A percentile compares a stretch with the other conserved stretches of the same genome.
These are phyloP conservation scores for Musa schizocarpa DNA, from an alignment of 176 grass and related monocot species.

Conservation along the genomic window DNA sequence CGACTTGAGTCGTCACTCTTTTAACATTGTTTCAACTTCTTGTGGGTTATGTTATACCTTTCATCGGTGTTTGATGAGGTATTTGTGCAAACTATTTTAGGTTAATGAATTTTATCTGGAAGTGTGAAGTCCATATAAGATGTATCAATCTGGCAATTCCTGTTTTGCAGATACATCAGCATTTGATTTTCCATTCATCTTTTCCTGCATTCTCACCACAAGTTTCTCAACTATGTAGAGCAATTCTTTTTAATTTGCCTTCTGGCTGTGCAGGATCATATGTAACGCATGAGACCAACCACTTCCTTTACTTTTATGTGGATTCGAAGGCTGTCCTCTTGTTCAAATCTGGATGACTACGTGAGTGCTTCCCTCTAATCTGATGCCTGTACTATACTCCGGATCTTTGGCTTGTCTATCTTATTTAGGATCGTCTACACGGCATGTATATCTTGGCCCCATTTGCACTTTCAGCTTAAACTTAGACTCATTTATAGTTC, in stretches of 20 bases:
- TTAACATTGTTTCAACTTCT: too few species aligned
- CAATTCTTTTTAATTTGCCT: neutral
- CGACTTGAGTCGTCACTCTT: too few species aligned
- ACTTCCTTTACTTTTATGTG: slow-evolving; percentile 26
- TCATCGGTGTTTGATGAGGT: too few species aligned
- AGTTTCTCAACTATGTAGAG: too few species aligned
- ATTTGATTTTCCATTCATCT: neutral
- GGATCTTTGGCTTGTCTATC: slow-evolving; percentile 1
- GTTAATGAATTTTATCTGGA: too few species aligned
- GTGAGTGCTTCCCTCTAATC: slow-evolving; percentile 1
- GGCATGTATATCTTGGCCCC: neutral
- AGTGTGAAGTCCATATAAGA: too few species aligned
- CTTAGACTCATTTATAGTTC: neutral
- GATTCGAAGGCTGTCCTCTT: slow-evolving; percentile 16
- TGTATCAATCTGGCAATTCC: too few species aligned
- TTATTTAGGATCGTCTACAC: neutral
- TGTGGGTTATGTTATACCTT: too few species aligned
- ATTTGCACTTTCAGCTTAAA: neutral
- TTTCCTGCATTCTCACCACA: neutral
- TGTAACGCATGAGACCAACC: slow-evolving; percentile 24
- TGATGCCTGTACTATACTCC: neutral
- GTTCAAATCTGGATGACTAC: slow-evolving; percentile 21
- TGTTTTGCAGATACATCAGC: neutral
- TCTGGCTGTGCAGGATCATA: slow-evolving; percentile 18
- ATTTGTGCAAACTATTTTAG: too few species aligned